Evolutionary conservation across 116 monocot species (phyloP), one percentile per base, ranked within the genome.

Genomic region (Papilionanthe hybrid): DNA sequence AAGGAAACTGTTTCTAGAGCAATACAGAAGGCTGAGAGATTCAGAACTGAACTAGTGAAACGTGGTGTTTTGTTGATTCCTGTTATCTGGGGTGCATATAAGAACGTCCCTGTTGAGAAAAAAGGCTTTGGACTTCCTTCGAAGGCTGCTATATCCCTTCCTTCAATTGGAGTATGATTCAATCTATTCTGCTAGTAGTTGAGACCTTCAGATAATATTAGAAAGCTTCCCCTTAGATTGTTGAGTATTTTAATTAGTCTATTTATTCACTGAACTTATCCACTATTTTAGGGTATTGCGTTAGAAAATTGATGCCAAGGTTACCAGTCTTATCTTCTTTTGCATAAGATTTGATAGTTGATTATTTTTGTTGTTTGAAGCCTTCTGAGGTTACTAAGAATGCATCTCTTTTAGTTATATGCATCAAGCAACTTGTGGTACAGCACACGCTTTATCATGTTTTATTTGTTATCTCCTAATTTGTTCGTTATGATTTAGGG

Each of bases 31-130:
- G 94, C 94, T 7, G 98, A 94, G 82, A 91, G 88, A 78, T 98
- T 91, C 78, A 86, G 98, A 77, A 90, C 90, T 13, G 98, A 98
- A 78, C 88, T 98, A 66, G 83, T 93, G 49, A 85, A 87, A 79
- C 85, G 94, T 32, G 98, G 98, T 79, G 88, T 98, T 81, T 84
- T 98, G 79, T 75, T 98, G 57, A 82, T 94, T 83, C 98, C 98
- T 78, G 81, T 94, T 81, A 87, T 94, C 42, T 98, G 91, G 88
- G 95, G 93, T 80, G 81, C 80, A 42, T 82, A 82, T 44, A 88
- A 58, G 80, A 78, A 79, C 68, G 78, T 30, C 74, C 28, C 89
- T 29, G 56, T 85, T 56, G 90, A 87, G 82, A 94, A 79, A 82
- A 93, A 91, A 78, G 98, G 91, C 42, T 92, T 90, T 82, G 89